A percentile compares a stretch with the other conserved stretches of the same genome.
phyloP scores from a whole-genome alignment of 768 basidiomycete species.

The Russula lepida region DNA sequence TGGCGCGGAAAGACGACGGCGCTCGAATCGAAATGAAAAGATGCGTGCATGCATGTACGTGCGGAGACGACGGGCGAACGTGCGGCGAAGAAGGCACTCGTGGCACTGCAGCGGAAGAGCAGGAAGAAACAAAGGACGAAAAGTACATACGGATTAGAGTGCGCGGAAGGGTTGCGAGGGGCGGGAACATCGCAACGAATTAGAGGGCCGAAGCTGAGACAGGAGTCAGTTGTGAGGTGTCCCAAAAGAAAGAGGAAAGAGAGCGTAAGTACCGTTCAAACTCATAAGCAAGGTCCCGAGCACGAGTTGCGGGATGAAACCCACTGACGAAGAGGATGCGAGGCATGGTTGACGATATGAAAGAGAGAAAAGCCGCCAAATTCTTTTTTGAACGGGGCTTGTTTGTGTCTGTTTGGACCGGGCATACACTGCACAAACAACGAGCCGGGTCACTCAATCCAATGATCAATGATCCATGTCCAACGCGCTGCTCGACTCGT shows the following conservation, averaged over 20 bases:
- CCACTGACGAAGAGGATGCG: conserved; percentile 85
- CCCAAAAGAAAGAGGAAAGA: not conserved
- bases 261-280: conserved; percentile 65
- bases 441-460: not conserved
- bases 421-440: not conserved
- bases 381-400: not conserved
- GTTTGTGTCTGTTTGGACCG: not conserved
- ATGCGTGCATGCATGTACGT: conserved; percentile 12
- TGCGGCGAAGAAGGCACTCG: conserved; percentile 21
- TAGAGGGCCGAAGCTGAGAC: conserved; percentile 62
- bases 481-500: not conserved
- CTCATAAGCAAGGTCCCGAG: conserved; percentile 76
- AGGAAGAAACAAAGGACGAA: conserved; percentile 16
- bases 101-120: conserved; percentile 24
- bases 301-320: conserved; percentile 75
- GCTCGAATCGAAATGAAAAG: conserved; percentile 21
- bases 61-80: conserved; percentile 19
- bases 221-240: not conserved
- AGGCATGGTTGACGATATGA: conserved; percentile 38
- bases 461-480: not conserved
- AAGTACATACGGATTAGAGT: conserved; percentile 73
- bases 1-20: conserved; percentile 23
- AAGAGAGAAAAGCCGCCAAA: not conserved
- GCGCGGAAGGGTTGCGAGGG: conserved; percentile 66
- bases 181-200: conserved; percentile 88